These are phyloP conservation scores for Baudoinia panamericana DNA, from an alignment of 495 filamentous ascomycete genomes.

Conservation along the genomic window DNA sequence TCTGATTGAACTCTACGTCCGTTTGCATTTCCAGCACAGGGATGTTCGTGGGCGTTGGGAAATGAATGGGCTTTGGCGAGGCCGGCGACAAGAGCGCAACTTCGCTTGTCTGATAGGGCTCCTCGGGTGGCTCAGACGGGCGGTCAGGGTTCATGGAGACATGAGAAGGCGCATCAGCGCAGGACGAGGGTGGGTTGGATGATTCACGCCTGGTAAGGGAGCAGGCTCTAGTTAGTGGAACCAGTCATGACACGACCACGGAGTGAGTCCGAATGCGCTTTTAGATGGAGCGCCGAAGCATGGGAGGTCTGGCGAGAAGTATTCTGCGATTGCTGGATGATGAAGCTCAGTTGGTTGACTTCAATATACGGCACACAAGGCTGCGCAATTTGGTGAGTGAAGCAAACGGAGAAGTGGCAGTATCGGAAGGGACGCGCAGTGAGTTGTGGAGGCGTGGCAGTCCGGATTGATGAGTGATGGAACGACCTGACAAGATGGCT, in stretches of 20 bases:
- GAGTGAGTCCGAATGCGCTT: no score
- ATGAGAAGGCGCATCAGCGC: slow-evolving; percentile 5
- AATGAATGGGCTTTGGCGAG: slow-evolving; percentile 56
- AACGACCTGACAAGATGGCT: no score
- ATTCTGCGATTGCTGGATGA: no score
- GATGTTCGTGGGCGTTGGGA: slow-evolving; percentile 56
- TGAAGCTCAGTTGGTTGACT: no score
- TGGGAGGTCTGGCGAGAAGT: neutral
- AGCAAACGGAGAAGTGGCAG: no score
- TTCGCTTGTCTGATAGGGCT: slow-evolving; percentile 54
- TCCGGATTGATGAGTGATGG: no score
- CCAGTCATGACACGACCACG: no score
- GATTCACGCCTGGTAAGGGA: no score
- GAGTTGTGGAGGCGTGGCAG: no score
- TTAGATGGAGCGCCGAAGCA: neutral
- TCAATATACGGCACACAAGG: no score
- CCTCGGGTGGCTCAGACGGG: slow-evolving; percentile 44
- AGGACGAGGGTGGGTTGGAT: neutral
- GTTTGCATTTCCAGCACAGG: slow-evolving; percentile 60
- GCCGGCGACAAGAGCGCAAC: slow-evolving; percentile 47
- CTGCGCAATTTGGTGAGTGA: no score
- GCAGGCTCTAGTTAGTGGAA: slow-evolving; percentile 8
- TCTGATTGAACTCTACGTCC: slow-evolving; percentile 60
- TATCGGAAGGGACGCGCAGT: no score
- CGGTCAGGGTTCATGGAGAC: slow-evolving; percentile 10